Conservation (phyloP, 805 yeast genomes). For the Saturnispora quitensis region DNA sequence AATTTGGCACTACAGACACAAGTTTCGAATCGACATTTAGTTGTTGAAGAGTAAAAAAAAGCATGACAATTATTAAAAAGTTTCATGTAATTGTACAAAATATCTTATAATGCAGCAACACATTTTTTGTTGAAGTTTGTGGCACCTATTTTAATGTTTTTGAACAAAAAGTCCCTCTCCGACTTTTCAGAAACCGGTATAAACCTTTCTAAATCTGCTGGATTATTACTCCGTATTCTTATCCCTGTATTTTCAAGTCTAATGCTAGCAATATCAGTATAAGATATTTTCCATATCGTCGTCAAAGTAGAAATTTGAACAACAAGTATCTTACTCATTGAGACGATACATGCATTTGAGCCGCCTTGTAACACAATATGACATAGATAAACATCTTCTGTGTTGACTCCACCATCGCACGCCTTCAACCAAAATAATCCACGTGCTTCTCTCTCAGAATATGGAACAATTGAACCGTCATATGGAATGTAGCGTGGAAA, state of each 20-base stretch:
- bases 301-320: constrained; percentile 52
- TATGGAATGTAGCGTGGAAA: constrained; percentile 68
- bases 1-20: constrained; percentile 31
- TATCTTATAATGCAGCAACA: constrained; percentile 20
- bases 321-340: constrained; percentile 60
- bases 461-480: constrained; percentile 69
- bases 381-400: constrained; percentile 70
- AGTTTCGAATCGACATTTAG: background rate
- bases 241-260: constrained; percentile 76
- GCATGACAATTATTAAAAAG: background rate
- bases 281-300: constrained; percentile 64
- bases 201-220: constrained; percentile 39
- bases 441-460: constrained; percentile 73
- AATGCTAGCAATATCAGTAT: constrained; percentile 58
- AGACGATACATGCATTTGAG: constrained; percentile 67
- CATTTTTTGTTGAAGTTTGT: constrained; percentile 57
- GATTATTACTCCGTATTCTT: constrained; percentile 43
- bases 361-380: constrained; percentile 79
- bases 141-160: constrained; percentile 71
- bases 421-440: constrained; percentile 90
- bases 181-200: constrained; percentile 67
- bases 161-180: constrained; percentile 59
- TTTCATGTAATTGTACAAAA: background rate
- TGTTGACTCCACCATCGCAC: constrained; percentile 70
- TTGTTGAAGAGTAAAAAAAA: background rate